A percentile compares a stretch with the other conserved stretches of the same genome.
Evolutionary conservation across 1,284 basidiomycete genomes (phyloP).

Genomic region (Sanghuangporus weigelae): DNA sequence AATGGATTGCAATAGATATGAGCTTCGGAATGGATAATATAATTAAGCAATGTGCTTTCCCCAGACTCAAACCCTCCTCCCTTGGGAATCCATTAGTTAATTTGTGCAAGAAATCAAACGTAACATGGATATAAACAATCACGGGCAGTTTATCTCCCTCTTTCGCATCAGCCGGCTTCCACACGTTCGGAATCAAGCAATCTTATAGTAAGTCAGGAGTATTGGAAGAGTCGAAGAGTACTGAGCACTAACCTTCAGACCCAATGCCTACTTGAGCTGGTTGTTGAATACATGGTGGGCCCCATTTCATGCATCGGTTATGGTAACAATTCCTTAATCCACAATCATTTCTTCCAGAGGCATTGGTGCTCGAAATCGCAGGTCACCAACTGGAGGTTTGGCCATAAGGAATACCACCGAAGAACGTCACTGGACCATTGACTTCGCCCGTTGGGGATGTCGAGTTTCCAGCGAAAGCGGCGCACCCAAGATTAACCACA

Average conservation of each 20-base stretch:
- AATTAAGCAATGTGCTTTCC: constrained; percentile 20
- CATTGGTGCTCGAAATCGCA: constrained; percentile 45
- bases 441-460: constrained; percentile 34
- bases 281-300: constrained; percentile 37
- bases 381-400: constrained; percentile 45
- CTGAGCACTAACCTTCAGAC: constrained; percentile 29
- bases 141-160: constrained; percentile 40
- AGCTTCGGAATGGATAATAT: neutral
- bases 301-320: constrained; percentile 40
- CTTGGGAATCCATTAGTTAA: constrained; percentile 18
- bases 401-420: constrained; percentile 50
- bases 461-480: constrained; percentile 38
- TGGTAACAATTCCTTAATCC: constrained; percentile 16
- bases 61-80: constrained; percentile 37
- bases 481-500: constrained; percentile 46
- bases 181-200: constrained; percentile 51
- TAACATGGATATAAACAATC: constrained; percentile 40
- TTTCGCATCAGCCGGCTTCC: constrained; percentile 40
- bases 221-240: neutral
- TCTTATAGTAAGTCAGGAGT: constrained; percentile 25
- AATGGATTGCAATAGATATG: neutral
- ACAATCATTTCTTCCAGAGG: constrained; percentile 35
- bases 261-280: constrained; percentile 39
- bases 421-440: constrained; percentile 36
- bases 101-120: constrained; percentile 7